Percentiles rank a stretch among this genome's conserved stretches.
Evolutionary conservation across 805 yeast species (phyloP).

Genomic region (Starmerella lactis-condensi): DNA sequence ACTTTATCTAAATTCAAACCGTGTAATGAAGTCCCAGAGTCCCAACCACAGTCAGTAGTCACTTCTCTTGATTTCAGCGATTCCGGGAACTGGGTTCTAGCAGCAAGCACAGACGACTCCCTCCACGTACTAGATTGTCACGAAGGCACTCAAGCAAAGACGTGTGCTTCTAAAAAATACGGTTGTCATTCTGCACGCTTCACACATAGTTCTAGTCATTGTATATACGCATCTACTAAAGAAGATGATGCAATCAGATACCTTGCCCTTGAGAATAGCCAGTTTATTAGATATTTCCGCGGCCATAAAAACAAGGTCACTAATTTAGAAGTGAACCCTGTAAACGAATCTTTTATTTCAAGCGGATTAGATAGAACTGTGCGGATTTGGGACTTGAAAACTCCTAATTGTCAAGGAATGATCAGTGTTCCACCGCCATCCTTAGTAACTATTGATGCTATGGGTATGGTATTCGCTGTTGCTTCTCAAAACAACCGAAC

Average conservation of each 20-base stretch:
- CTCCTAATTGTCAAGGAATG: conserved; percentile 45
- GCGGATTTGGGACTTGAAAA: conserved; percentile 70
- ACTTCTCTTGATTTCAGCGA: conserved; percentile 52
- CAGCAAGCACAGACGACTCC: conserved; percentile 65
- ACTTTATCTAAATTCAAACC: no score
- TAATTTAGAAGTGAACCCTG: conserved; percentile 54
- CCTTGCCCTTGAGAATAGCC: conserved; percentile 56
- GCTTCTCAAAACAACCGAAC: conserved; percentile 30
- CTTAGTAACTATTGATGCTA: conserved; percentile 59
- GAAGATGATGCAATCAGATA: conserved; percentile 44
- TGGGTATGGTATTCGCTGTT: conserved; percentile 63
- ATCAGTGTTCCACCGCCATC: conserved; percentile 37
- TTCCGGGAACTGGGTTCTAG: conserved; percentile 55
- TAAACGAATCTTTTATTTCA: conserved; percentile 43
- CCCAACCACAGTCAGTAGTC: conserved; percentile 19
- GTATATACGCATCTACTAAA: conserved; percentile 70
- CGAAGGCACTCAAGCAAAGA: conserved; percentile 38
- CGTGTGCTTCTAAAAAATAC: conserved; percentile 69
- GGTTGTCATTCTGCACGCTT: conserved; percentile 79
- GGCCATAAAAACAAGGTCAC: conserved; percentile 73
- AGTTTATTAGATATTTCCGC: conserved; percentile 63
- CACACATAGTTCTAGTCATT: conserved; percentile 51
- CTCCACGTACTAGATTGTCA: conserved; percentile 69
- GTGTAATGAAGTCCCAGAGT: no score
- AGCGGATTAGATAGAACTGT: conserved; percentile 64